Evolutionary conservation across 129 eudicot genomes (phyloP), one percentile per base, ranked within the genome.

Genomic region (Pulicaria dysenterica): DNA sequence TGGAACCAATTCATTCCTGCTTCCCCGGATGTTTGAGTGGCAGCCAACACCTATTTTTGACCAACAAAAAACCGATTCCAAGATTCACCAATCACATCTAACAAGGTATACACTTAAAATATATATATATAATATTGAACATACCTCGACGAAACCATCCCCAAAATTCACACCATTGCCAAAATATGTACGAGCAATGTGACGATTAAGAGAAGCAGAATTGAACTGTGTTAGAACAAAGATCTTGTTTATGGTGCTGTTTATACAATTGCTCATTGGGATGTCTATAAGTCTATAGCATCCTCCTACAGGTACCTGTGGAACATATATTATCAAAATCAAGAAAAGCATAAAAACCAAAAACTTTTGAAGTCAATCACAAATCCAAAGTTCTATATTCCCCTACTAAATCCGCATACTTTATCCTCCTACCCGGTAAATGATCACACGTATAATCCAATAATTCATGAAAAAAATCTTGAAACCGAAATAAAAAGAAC

Each of bases 201-300:
- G 98, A 60, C 98, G 98, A 78, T 94, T 94, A 36, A 94, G 88
- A 44, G 98, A 86, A 66, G 98, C 97, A 3, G 98, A 94, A 74
- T 94, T 94, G 84, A 85, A 94, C 60, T 94, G 98, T 19, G 98
- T 94, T 16, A 94, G 88, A 75, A 94, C 90, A 66, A 87, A 94
- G 12, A 94, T 83, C 83, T 90, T 94, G 85, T 90, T 94, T 69
- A 94, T 90, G 54, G 86, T 84, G 54, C 98, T 94, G 81, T 94
- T 94, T 48, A 94, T 84, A 72, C 98, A 94, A 73, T 94, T 94
- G 83, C 98, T 94, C 98, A 94, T 90, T 5, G 98, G 98, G 67
- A 94, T 90, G 79, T 94, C 98, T 50, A 94, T 94, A 37, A 94
- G 93, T 80, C 96, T 81, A 73, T 94, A 94, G 85, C 98, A 94